Evolutionary conservation across 2,329 filamentous ascomycete species (phyloP).

Genomic region (Cladosporium velox): DNA sequence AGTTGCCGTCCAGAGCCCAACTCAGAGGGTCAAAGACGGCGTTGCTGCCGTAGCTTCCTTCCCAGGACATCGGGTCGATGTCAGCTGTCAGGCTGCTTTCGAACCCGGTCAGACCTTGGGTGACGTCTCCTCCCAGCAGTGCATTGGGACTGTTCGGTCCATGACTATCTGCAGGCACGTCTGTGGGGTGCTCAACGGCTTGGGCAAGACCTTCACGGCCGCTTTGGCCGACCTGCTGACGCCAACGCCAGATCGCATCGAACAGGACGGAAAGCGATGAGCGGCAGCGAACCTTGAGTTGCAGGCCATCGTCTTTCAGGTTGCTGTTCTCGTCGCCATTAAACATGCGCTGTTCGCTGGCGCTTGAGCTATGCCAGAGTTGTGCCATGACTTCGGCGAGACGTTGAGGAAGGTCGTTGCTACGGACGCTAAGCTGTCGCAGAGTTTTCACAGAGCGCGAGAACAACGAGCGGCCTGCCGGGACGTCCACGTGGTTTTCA

Average conservation of each 20-base stretch:
- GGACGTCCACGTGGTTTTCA: constrained; percentile 68
- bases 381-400: constrained; percentile 84
- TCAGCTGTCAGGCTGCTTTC: constrained; percentile 25
- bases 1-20: constrained; percentile 86
- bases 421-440: constrained; percentile 70
- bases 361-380: constrained; percentile 68
- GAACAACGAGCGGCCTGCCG: constrained; percentile 68
- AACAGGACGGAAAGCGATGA: constrained; percentile 86
- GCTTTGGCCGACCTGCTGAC: constrained; percentile 65
- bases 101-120: constrained; percentile 26
- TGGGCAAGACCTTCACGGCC: constrained; percentile 50
- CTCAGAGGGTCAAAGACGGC: constrained; percentile 91
- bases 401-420: constrained; percentile 78
- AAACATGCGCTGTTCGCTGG: constrained; percentile 34
- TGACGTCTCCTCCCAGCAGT: constrained; percentile 1
- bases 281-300: constrained; percentile 78
- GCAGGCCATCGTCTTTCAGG: constrained; percentile 64
- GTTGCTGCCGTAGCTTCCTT: constrained; percentile 54
- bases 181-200: constrained; percentile 80
- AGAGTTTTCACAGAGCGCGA: constrained; percentile 70
- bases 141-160: constrained; percentile 33
- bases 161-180: constrained; percentile 31
- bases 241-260: constrained; percentile 83
- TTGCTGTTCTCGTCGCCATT: constrained; percentile 40
- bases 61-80: constrained; percentile 33